A percentile compares a stretch with the other conserved stretches of the same genome.
These are phyloP conservation scores for Cadophora sp. DNA, from an alignment of 2,329 filamentous ascomycete genomes.

Conservation along the genomic window DNA sequence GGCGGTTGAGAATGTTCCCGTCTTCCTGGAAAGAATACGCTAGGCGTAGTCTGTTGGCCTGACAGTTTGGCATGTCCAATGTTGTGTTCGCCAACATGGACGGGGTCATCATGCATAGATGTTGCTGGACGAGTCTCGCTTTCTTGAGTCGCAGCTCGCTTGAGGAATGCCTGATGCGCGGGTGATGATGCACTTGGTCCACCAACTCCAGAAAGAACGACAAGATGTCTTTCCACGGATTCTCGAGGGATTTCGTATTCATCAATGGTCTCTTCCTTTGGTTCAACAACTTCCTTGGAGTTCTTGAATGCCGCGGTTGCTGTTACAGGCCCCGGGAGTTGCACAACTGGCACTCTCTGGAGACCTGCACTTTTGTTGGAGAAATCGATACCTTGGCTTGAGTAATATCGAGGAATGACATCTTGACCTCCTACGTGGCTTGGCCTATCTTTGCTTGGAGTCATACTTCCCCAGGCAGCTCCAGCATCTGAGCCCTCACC, in stretches of 20 bases:
- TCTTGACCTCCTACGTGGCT: too few species aligned
- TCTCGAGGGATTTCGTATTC: background rate
- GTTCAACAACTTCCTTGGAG: background rate
- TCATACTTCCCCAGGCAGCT: background rate
- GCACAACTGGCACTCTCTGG: background rate
- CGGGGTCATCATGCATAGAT: background rate
- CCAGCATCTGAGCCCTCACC: background rate
- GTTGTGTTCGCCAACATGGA: background rate
- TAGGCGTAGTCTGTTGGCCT: background rate
- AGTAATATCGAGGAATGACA: background rate
- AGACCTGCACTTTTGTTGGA: background rate
- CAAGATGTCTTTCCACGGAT: background rate
- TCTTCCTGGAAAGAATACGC: background rate
- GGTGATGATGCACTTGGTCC: background rate
- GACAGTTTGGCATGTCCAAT: background rate
- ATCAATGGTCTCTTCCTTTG: background rate
- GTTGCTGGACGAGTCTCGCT: background rate
- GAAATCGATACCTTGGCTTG: background rate
- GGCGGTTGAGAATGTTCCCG: background rate
- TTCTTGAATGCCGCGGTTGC: background rate
- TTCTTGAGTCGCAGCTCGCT: background rate
- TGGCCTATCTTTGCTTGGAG: background rate
- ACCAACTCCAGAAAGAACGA: slow-evolving; percentile 1
- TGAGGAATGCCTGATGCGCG: slow-evolving; percentile 12
- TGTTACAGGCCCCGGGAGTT: background rate